A percentile compares a stretch with the other conserved stretches of the same genome.
These are phyloP conservation scores for Mucor plumbeus DNA, from an alignment of 371 early-diverging fungal genomes.

Conservation along the genomic window DNA sequence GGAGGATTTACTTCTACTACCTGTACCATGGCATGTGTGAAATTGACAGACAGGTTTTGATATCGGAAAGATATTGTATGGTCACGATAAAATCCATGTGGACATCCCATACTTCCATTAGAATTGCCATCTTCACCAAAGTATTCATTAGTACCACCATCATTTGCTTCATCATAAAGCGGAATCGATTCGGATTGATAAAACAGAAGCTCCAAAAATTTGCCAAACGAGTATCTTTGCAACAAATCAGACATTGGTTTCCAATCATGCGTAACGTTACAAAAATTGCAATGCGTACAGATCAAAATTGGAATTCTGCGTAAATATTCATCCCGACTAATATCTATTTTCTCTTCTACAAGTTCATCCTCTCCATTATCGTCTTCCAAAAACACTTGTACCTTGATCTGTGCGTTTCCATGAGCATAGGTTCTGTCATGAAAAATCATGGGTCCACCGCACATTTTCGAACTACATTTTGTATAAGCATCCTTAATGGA, in stretches of 20 bases:
- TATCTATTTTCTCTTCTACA: conserved; percentile 28
- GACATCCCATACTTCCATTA: conserved; percentile 57
- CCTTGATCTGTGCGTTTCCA: conserved; percentile 75
- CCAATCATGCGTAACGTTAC: conserved; percentile 41
- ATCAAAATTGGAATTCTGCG: conserved; percentile 63
- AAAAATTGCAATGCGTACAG: conserved; percentile 84
- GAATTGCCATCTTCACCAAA: background rate
- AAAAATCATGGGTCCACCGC: conserved; percentile 71
- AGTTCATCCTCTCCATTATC: conserved; percentile 28
- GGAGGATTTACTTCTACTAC: conserved; percentile 85
- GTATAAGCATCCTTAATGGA: conserved; percentile 71
- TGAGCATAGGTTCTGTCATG: conserved; percentile 90
- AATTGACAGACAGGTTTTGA: conserved; percentile 73
- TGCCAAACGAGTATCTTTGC: conserved; percentile 95
- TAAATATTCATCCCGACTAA: conserved; percentile 29
- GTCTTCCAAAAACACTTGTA: conserved; percentile 45
- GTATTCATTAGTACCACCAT: background rate
- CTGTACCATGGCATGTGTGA: conserved; percentile 77
- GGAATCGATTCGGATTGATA: conserved; percentile 66
- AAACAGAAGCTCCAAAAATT: conserved; percentile 89
- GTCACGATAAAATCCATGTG: conserved; percentile 80
- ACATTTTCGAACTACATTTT: conserved; percentile 71
- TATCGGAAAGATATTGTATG: conserved; percentile 81
- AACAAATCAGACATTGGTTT: conserved; percentile 81
- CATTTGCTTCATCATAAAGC: background rate